These are phyloP conservation scores for Pythium aristosporum DNA, from an alignment of 352 stramenopile genomes.

Conservation along the genomic window DNA sequence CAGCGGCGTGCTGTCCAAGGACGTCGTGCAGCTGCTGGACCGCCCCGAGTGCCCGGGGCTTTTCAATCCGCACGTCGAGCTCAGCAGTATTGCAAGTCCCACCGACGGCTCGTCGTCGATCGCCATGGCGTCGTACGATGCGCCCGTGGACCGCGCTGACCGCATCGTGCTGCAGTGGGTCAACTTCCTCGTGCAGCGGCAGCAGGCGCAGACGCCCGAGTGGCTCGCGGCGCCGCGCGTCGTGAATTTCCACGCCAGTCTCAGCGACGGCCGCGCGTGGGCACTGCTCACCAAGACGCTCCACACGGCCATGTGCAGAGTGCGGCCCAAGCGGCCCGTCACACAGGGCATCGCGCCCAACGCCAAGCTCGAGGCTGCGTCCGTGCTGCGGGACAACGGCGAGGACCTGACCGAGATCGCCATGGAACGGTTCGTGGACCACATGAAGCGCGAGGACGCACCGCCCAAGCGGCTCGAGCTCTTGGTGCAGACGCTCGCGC, in stretches of 20 bases:
- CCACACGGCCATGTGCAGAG: conserved; percentile 62
- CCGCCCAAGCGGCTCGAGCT: conserved; percentile 63
- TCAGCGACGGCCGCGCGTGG: conserved; percentile 58
- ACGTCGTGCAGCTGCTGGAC: conserved; percentile 62
- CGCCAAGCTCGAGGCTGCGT: conserved; percentile 52
- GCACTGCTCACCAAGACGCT: conserved; percentile 60
- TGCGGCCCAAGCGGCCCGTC: conserved; percentile 31
- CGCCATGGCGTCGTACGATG: conserved; percentile 37
- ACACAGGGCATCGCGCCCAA: conserved; percentile 5
- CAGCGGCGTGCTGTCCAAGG: conserved; percentile 55
- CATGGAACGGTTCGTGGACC: conserved; percentile 72
- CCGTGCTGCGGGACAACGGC: conserved; percentile 70
- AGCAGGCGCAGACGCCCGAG: conserved; percentile 38
- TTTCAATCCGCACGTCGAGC: conserved; percentile 55
- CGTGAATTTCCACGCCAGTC: conserved; percentile 66
- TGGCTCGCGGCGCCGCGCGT: conserved; percentile 53
- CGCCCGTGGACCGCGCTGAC: conserved; percentile 61
- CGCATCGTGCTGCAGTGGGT: conserved; percentile 76
- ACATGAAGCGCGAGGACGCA: conserved; percentile 47
- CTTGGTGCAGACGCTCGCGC: conserved; percentile 68
- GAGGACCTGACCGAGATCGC: conserved; percentile 78
- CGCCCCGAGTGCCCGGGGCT: conserved; percentile 60
- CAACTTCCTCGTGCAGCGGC: conserved; percentile 45
- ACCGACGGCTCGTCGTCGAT: conserved; percentile 15
- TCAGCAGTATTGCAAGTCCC: neutral